A percentile compares a stretch with the other conserved stretches of the same genome.
phyloP scores from a whole-genome alignment of 305 asterid genomes.

The Fraxinus latifolia region DNA sequence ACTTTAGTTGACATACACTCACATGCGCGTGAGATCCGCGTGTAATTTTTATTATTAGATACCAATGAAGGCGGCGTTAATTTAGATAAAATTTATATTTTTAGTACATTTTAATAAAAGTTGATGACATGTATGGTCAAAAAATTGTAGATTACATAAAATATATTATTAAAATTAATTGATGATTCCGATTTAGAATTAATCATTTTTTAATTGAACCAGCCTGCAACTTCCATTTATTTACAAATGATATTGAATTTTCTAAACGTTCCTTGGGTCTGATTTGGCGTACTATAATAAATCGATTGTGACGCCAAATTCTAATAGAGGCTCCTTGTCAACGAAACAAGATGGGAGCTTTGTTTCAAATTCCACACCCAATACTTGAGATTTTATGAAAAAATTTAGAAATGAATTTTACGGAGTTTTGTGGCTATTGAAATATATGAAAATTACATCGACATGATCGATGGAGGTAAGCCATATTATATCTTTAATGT shows the following conservation, averaged over 20 bases:
- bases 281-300: not conserved
- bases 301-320: not conserved
- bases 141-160: no score
- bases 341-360: not conserved
- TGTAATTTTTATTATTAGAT: not conserved
- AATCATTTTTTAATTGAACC: not conserved
- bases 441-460: not conserved
- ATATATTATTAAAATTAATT: no score
- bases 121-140: no score
- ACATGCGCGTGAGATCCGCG: no score
- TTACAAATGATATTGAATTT: not conserved
- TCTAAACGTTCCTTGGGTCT: not conserved
- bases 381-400: not conserved
- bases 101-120: no score
- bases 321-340: not conserved
- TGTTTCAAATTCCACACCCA: not conserved
- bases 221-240: not conserved
- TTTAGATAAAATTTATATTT: not conserved
- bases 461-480: not conserved
- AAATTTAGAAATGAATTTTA: not conserved
- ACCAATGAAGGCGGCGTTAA: not conserved
- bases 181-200: not conserved
- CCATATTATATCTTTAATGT: not conserved
- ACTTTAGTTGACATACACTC: no score
- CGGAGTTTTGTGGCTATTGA: not conserved